These are phyloP conservation scores for Entomortierella beljakovae DNA, from an alignment of 192 early-diverging fungal genomes.

Conservation along the genomic window DNA sequence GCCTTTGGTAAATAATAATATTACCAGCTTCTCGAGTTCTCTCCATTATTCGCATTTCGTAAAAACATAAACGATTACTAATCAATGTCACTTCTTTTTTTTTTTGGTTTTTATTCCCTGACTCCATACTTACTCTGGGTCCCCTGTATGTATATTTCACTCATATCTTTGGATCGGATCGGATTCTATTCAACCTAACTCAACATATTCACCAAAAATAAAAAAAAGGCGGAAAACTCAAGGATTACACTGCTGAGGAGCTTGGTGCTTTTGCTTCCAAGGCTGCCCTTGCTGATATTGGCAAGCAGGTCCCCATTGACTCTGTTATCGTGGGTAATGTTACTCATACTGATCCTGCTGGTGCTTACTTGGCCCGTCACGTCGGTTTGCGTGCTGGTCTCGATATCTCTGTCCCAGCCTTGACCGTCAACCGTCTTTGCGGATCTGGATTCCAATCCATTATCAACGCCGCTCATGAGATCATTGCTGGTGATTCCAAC, in stretches of 20 bases:
- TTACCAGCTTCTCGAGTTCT: background rate
- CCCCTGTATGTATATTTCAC: background rate
- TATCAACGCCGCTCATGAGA: conserved; percentile 95
- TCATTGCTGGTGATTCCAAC: conserved; percentile 82
- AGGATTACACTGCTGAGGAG: conserved; percentile 83
- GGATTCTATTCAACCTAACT: background rate
- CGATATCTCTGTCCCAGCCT: conserved; percentile 85
- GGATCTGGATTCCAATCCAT: conserved; percentile 97
- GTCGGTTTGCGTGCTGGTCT: conserved; percentile 91
- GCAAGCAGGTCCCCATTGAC: conserved; percentile 76
- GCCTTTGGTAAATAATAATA: conserved; percentile 75
- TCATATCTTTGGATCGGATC: background rate
- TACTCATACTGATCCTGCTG: conserved; percentile 82
- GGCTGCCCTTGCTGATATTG: conserved; percentile 85
- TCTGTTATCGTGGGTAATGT: conserved; percentile 98
- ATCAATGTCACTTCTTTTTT: too few species aligned
- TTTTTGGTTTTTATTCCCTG: too few species aligned
- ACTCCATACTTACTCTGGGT: too few species aligned
- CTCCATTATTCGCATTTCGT: background rate
- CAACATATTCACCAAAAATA: background rate
- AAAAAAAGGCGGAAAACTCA: conserved; percentile 80
- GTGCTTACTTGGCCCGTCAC: conserved; percentile 93
- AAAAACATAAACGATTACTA: too few species aligned
- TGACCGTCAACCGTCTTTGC: conserved; percentile 96
- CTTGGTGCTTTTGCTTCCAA: conserved; percentile 93